Evolutionary conservation across 2,329 filamentous ascomycete genomes (phyloP), one percentile per base, ranked within the genome.

Genomic region (Arthrobotrys sinensis): DNA sequence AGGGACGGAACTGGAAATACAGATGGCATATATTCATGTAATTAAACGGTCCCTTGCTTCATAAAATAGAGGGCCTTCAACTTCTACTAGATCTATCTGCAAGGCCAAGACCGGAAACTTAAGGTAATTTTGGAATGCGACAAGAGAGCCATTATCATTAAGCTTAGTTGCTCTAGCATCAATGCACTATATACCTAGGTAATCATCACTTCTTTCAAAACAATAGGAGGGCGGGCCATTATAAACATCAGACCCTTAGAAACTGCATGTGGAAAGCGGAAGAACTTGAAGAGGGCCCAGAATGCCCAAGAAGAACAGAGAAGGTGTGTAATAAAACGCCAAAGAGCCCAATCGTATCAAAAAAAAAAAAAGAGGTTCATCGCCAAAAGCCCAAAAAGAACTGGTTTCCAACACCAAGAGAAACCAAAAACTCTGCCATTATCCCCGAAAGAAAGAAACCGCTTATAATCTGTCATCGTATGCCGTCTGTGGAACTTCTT

Each of bases 301-400:
- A 3, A 28, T 38, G 36, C 10, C n/a, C 12, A 14, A 43, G 19
- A 19, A 24, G 3, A 43, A 5, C 8, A 16, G 36, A 16, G 45
- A 48, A 48, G 45, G 40, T 53, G 34, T 34, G 24, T 12, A 24
- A 57, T 43, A 34, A 40, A 43, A 60, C 55, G 55, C 55, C 55
- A 40, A 38, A 57, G n/a, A 57, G 11, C 55, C 55, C 55, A n/a
- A 43, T 60, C 24, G 52, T 57, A 60, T 60, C 16, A 43, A 43
- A 3, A 45, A n/a, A 14, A 6, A 45, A 14, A 16, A 16, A 53
- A 21, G 34, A 60, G 38, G 32, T 12, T 16, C 24, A n/a, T 57
- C 28, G 21, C 14, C 28, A 34, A 21, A 53, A 53, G 21, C 4
- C 21, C 19, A 53, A 24, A 8, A 53, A 10, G 19, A 32, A 21